Conservation (phyloP, 371 early-diverging fungal genomes). For the Cokeromyces recurvatus region DNA sequence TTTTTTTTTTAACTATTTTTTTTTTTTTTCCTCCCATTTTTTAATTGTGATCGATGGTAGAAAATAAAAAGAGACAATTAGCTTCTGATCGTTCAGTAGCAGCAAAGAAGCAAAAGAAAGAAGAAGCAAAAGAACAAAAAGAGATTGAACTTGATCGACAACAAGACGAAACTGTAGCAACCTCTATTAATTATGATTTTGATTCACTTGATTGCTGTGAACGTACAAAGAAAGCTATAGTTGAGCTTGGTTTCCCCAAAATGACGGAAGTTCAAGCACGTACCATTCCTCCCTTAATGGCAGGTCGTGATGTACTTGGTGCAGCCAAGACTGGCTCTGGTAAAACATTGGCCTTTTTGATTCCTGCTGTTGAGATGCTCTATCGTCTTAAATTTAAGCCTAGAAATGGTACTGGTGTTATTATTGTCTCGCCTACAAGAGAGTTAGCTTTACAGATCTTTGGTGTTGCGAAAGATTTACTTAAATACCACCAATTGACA, state of each 20-base stretch:
- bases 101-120: constrained; percentile 18
- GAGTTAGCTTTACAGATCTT: constrained; percentile 99
- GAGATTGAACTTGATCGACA: constrained; percentile 3
- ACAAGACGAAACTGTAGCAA: constrained; percentile 44
- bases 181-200: constrained; percentile 42
- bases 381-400: constrained; percentile 86
- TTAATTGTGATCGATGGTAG: constrained; percentile 6
- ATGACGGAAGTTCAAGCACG: constrained; percentile 99
- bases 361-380: constrained; percentile 94
- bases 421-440: constrained; percentile 99
- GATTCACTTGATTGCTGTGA: constrained; percentile 61
- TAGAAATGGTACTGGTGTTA: constrained; percentile 94
- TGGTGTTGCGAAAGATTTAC: constrained; percentile 93
- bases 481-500: constrained; percentile 90
- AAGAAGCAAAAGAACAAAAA: constrained; percentile 1
- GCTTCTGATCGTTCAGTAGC: constrained; percentile 20
- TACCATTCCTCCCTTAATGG: constrained; percentile 90
- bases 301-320: constrained; percentile 97
- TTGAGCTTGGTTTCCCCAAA: constrained; percentile 86
- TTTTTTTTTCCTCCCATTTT: neutral
- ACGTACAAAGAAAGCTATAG: constrained; percentile 77
- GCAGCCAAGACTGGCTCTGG: constrained; percentile 99
- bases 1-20: neutral
- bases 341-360: constrained; percentile 97
- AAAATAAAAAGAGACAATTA: constrained; percentile 20